A percentile compares a stretch with the other conserved stretches of the same genome.
Evolutionary conservation across 2,329 filamentous ascomycete genomes (phyloP).

Genomic region (Phialophora tarda): DNA sequence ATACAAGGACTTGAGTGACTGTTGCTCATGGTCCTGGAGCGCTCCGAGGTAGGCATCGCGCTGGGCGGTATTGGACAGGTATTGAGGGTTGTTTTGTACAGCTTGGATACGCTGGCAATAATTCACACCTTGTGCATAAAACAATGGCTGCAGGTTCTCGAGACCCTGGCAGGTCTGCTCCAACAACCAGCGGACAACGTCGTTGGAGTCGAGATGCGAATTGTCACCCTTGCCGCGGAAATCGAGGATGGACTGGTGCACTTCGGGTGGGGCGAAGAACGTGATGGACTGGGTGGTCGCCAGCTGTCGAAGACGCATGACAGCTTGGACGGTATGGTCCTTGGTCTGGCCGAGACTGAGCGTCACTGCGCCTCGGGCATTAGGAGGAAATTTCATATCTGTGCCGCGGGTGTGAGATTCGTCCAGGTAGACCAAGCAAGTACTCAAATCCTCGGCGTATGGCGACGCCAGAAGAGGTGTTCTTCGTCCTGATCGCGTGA

Average conservation of each 20-base stretch:
- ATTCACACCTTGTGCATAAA: conserved; percentile 65
- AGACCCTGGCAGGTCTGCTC: conserved; percentile 61
- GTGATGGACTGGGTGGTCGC: conserved; percentile 69
- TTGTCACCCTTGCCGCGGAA: conserved; percentile 28
- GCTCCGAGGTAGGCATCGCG: conserved; percentile 27
- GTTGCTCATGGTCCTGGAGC: conserved; percentile 63
- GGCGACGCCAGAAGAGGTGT: conserved; percentile 61
- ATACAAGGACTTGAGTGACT: conserved; percentile 60
- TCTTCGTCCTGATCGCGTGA: conserved; percentile 38
- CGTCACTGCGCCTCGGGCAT: conserved; percentile 70
- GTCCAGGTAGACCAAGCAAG: conserved; percentile 71
- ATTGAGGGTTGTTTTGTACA: conserved; percentile 11
- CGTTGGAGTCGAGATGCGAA: conserved; percentile 48
- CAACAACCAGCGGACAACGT: conserved; percentile 67
- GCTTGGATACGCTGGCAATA: conserved; percentile 50
- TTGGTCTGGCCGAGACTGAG: conserved; percentile 69
- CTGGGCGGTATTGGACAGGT: conserved; percentile 1
- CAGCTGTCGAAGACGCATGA: conserved; percentile 72
- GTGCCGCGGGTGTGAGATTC: conserved; percentile 73
- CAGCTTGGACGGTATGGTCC: conserved; percentile 71
- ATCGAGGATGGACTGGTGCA: conserved; percentile 59
- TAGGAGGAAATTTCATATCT: conserved; percentile 65
- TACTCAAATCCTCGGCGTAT: conserved; percentile 61
- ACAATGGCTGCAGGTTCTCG: conserved; percentile 60
- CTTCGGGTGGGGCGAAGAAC: conserved; percentile 66